Base-by-base conservation (phyloP, 2,329 filamentous ascomycete species). In the Fusarium sp. region DNA sequence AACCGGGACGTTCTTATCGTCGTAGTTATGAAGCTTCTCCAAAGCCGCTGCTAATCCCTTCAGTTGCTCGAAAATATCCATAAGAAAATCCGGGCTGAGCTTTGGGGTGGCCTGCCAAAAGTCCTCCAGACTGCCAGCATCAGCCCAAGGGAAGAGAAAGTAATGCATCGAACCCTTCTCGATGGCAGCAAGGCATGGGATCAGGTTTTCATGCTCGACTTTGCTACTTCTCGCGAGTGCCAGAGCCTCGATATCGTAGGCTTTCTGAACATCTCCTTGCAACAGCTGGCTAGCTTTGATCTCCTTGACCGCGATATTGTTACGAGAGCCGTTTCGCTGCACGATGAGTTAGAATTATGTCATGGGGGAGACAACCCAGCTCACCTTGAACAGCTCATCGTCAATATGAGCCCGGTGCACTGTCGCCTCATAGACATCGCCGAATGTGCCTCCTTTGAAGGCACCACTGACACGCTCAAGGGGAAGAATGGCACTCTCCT, bases 141-240 rank as follows among this genome's bases (percentile, higher is more conserved):
- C 57, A 1, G 68, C 68, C 68, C 68, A 71, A 0, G 68, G 68
- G 20, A 71, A 71, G 1, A 71, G n/a, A 2, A 71, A 68, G 29
- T 69, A 71, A 14, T 68, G 38, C 14, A 37, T 59, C 4, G 42
- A 56, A 2, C 64, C 60, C n/a, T 61, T 67, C 24, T 67, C 59
- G 7, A 67, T 56, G 9, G 67, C 59, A 4, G 67, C 67, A 13
- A 70, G 35, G 8, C 59, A 64, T 13, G 64, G 59, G 5, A 64
- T 40, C 18, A 70, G 18, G 34, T 70, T 42, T 5, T 29, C 27
- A 10, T 67, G 64, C 6, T 60, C 52, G 0, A 70, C 59, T 16
- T 67, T 22, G 4, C 64, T 45, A 9, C 50, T 54, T 6, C 52
- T 67, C 1, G 37, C 59, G 3, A 70, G 31, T 2, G 64, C 59